Conservation (phyloP, 192 early-diverging fungal species). For the Oehlia diaphana region DNA sequence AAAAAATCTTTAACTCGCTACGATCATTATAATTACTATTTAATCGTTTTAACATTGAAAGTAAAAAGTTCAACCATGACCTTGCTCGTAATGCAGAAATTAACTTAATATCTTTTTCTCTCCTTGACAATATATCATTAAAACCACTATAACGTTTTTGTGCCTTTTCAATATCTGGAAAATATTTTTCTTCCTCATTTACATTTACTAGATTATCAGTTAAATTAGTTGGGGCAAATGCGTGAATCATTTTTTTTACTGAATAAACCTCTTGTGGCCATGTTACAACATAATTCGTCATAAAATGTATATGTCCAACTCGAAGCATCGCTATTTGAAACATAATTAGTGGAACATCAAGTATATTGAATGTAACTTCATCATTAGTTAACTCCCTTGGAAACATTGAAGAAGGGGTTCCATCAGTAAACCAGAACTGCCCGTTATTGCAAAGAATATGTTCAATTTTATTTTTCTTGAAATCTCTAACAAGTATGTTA, state of each 20-base stretch:
- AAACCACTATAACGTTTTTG: neutral
- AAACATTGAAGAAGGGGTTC: constrained; percentile 52
- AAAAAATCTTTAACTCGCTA: constrained; percentile 45
- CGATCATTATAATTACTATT: constrained; percentile 54
- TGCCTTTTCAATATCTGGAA: constrained; percentile 40
- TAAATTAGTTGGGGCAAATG: constrained; percentile 41
- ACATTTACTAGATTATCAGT: neutral
- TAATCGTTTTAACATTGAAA: constrained; percentile 49
- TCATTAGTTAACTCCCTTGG: constrained; percentile 35
- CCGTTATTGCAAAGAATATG: constrained; percentile 48
- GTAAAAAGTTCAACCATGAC: constrained; percentile 53
- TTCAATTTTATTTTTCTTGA: constrained; percentile 62
- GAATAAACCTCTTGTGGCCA: constrained; percentile 51
- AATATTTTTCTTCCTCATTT: constrained; percentile 35
- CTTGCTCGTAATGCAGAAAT: constrained; percentile 52
- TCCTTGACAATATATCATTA: constrained; percentile 2
- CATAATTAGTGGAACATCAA: constrained; percentile 45
- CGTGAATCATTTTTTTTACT: constrained; percentile 48
- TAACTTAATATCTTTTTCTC: constrained; percentile 24
- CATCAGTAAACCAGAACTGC: constrained; percentile 55
- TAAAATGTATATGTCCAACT: constrained; percentile 57
- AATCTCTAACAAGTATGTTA: constrained; percentile 50
- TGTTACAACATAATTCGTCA: constrained; percentile 51
- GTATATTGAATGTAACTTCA: constrained; percentile 32
- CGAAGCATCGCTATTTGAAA: constrained; percentile 52